Conservation (phyloP, 2,329 filamentous ascomycete species). For the Diplocarpon mali region DNA sequence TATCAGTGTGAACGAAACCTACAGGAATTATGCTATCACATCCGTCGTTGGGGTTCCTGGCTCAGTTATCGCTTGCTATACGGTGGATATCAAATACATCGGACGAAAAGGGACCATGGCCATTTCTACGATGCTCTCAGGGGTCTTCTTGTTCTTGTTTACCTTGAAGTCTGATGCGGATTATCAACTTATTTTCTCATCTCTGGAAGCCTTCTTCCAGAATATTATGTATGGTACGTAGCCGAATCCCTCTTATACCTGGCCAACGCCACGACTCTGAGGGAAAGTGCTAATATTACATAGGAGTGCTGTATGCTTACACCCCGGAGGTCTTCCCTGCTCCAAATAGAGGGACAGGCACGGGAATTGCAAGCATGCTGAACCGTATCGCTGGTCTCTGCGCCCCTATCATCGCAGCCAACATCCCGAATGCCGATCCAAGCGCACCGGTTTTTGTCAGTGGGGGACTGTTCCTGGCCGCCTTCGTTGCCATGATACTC, state of each 20-base stretch:
- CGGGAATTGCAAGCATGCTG: slow-evolving; percentile 60
- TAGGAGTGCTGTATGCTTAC: slow-evolving; percentile 62
- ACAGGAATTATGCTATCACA: slow-evolving; percentile 76
- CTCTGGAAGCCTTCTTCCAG: slow-evolving; percentile 59
- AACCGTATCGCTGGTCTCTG: slow-evolving; percentile 57
- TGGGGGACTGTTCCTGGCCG: slow-evolving; percentile 43
- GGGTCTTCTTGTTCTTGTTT: slow-evolving; percentile 60
- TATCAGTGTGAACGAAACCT: slow-evolving; percentile 40
- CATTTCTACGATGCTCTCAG: slow-evolving; percentile 53
- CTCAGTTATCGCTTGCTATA: slow-evolving; percentile 60
- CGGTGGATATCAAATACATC: slow-evolving; percentile 54
- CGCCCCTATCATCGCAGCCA: slow-evolving; percentile 58
- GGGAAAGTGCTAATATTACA: background rate
- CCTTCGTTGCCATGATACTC: slow-evolving; percentile 47
- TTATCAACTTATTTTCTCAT: slow-evolving; percentile 54
- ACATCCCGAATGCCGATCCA: slow-evolving; percentile 31
- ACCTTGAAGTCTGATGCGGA: slow-evolving; percentile 43
- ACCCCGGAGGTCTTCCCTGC: slow-evolving; percentile 69
- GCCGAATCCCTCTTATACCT: no score
- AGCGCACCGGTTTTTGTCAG: slow-evolving; percentile 47
- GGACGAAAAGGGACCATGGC: slow-evolving; percentile 66
- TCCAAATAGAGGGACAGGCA: slow-evolving; percentile 59
- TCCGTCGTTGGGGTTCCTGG: slow-evolving; percentile 68
- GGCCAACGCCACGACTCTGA: no score
- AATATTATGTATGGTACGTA: slow-evolving; percentile 54